Evolutionary conservation across 2,329 filamentous ascomycete genomes (phyloP).

Genomic region (Juglanconis oblonga): DNA sequence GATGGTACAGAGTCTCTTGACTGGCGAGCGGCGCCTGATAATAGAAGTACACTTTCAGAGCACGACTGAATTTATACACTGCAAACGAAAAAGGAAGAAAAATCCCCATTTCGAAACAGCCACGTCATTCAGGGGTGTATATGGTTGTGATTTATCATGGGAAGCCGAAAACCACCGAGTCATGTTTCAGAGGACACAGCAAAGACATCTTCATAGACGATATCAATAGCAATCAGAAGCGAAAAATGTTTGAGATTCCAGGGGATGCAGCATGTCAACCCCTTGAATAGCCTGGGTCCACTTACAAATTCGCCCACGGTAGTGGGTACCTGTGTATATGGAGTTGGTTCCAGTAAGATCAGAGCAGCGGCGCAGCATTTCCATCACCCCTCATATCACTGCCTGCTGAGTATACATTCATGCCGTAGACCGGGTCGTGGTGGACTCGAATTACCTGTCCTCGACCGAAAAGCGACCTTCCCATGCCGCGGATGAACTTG

Average conservation of each 20-base stretch:
- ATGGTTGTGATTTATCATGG: not conserved
- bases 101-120: not conserved
- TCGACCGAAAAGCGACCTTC: conserved; percentile 71
- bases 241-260: not conserved
- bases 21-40: not conserved
- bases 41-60: not conserved
- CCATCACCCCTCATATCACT: conserved; percentile 88
- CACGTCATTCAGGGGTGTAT: not conserved
- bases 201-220: not conserved
- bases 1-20: not conserved
- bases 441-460: conserved; percentile 80
- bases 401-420: conserved; percentile 76
- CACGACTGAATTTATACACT: too few relatives aligned
- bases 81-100: not conserved
- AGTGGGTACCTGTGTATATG: not conserved
- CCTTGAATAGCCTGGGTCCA: not conserved
- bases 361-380: conserved; percentile 35
- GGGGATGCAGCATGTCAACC: not conserved
- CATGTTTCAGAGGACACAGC: not conserved
- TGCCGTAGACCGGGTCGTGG: conserved; percentile 63
- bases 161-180: not conserved
- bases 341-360: not conserved
- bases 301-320: not conserved
- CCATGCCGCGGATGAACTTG: conserved; percentile 59
- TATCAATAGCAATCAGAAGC: not conserved